Evolutionary conservation across 305 asterid genomes (phyloP), one percentile per base, ranked within the genome.

Genomic region (Solanum aculeatissimum): DNA sequence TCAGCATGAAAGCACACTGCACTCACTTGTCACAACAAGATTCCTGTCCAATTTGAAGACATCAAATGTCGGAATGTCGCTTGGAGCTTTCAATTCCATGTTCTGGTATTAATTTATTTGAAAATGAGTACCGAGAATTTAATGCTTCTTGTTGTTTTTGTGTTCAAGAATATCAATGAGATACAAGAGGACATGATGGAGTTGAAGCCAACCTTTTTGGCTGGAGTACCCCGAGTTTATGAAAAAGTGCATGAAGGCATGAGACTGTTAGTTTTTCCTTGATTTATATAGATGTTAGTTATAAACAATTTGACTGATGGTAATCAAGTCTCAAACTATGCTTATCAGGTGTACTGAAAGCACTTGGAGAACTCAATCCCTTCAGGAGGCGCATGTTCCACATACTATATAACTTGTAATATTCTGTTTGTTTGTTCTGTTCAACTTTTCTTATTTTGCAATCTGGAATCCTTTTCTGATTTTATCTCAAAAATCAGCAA

Each of bases 211-310:
- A 97, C 99, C 0, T 97, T 97, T 88, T 87, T 97, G 87, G 99
- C 98, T 0, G 99, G 97, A 85, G 99, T 97, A 42, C 99, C 99
- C 75, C 91, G 98, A 88, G 98, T 97, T 83, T 92, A 86, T 60
- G 98, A 97, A 83, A 91, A 95, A 85, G 86, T 97, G 13, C 98
- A 94, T 27, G 98, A 97, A 95, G 98, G 99, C 86, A 91, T 53
- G 92, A 13, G 70, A 74, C 21, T 23, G 15, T 83, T 53, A 25
- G 51, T 27, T 47, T 53, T 85, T 68, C 47, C 43, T 40, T 69
- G 25, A n/a, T 10, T 58, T 38, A 49, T 45, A 60, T 29, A 42
- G 42, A 42, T 42, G 23, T 8, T 58, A 10, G 18, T 6, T n/a
- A 6, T 42, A 15, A 51, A 32, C 25, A 62, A 63, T 66, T 45